Percentiles rank a stretch among this genome's conserved stretches.
Evolutionary conservation across 129 eudicot genomes (phyloP).

Genomic region (Sambucus nigra): DNA sequence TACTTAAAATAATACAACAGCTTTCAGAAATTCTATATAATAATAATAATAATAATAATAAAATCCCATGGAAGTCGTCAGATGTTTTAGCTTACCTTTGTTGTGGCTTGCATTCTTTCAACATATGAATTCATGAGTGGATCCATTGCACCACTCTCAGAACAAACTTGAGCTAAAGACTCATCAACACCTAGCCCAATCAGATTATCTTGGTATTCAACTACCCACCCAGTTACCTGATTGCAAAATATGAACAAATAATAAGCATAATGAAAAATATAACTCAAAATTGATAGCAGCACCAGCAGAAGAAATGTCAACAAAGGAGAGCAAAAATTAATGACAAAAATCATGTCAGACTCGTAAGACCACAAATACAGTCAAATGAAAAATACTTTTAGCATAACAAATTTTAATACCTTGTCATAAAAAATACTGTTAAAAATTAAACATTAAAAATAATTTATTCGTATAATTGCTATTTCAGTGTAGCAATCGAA

Average conservation of each 20-base stretch:
- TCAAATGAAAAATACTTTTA: background rate
- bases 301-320: background rate
- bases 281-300: background rate
- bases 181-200: slow-evolving; percentile 97
- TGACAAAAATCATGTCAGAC: background rate
- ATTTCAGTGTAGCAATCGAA: no score
- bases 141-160: slow-evolving; percentile 99
- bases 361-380: background rate
- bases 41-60: background rate
- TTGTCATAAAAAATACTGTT: no score
- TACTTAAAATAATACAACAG: background rate
- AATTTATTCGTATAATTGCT: no score
- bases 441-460: no score
- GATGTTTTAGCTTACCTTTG: slow-evolving; percentile 70
- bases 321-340: background rate
- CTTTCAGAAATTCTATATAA: background rate
- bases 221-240: slow-evolving; percentile 98
- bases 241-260: slow-evolving; percentile 4
- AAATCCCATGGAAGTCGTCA: background rate
- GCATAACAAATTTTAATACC: background rate
- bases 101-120: slow-evolving; percentile 98
- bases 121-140: slow-evolving; percentile 98
- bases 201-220: slow-evolving; percentile 87
- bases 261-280: background rate
- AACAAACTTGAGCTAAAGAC: slow-evolving; percentile 97